Conservation (phyloP, 306 rosid species). For the Malus sieversii region DNA sequence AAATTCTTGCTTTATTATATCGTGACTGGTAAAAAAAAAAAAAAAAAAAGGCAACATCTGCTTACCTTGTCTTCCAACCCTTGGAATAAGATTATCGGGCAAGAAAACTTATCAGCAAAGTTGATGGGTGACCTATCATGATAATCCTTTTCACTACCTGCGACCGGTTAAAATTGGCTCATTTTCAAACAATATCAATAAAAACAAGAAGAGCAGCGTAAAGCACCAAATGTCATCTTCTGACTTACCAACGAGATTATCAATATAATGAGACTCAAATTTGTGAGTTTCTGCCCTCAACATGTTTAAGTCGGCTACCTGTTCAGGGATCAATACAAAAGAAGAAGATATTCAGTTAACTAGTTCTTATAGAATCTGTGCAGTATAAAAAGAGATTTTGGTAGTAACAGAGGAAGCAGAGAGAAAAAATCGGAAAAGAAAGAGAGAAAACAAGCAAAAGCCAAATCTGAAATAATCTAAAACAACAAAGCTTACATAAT, state of each 20-base stretch:
- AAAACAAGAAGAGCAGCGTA: background rate
- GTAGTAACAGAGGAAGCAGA: background rate
- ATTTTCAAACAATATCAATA: slow-evolving; percentile 1
- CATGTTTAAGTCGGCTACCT: slow-evolving; percentile 72
- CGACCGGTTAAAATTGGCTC: slow-evolving; percentile 19
- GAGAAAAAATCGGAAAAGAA: background rate
- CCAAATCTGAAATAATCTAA: background rate
- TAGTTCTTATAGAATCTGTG: background rate
- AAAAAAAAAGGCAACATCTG: background rate
- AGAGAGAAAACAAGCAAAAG: background rate
- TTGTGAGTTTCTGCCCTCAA: slow-evolving; percentile 78
- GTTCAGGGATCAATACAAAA: slow-evolving; percentile 20
- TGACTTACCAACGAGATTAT: slow-evolving; percentile 69
- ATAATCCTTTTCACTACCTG: slow-evolving; percentile 62
- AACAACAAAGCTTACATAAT: background rate
- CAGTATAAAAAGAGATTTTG: background rate
- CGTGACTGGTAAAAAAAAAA: background rate
- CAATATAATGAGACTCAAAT: slow-evolving; percentile 76
- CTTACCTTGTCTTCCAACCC: slow-evolving; percentile 92
- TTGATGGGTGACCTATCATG: slow-evolving; percentile 79
- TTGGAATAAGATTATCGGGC: slow-evolving; percentile 84
- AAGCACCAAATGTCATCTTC: slow-evolving; percentile 2
- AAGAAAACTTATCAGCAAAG: slow-evolving; percentile 67
- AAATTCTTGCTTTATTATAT: background rate
- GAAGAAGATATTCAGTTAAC: background rate